Evolutionary conservation across 352 stramenopile species (phyloP), one percentile per base, ranked within the genome.

Genomic region (Globisporangium paroecandrum): DNA sequence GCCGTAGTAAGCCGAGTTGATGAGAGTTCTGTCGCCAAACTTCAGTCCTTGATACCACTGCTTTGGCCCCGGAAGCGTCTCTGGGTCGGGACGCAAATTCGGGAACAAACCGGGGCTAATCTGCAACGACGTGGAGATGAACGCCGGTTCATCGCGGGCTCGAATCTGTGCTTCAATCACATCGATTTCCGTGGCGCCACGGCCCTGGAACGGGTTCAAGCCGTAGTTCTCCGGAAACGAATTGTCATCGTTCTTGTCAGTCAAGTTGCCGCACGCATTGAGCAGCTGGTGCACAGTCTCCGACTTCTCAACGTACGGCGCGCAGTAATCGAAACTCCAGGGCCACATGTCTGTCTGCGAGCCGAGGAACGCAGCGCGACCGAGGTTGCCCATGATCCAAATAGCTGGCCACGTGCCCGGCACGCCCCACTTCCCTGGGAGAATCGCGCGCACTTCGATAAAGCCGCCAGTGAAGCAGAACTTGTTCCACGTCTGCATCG

Each of bases 391-490:
- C 72, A 99, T 90, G 69, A 99, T 87, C 97, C 97, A 99, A 69
- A 99, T 94, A 54, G 97, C 97, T 0, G 97, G 97, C 97, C 97
- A 99, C 25, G 98, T 93, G 38, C 97, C 97, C 0, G 93, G 93
- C 70, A 98, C 94, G 62, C 93, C 87, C 71, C 89, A 95, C 71
- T 98, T 98, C 22, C 97, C 97, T 0, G 97, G 97, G 29, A 99
- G 76, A 67, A 98, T 95, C 34, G 97, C 93, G 47, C 83, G 73
- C 36, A 99, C 94, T 76, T 99, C 96, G 6, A 99, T 73, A 57
- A 97, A 98, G 24, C 97, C 97, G 63, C 97, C 97, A 3, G 97
- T 99, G 79, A 98, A 99, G 76, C 97, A 99, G 74, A 99, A 99
- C 79, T 99, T 99, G 86, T 99, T 98, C 97, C 97, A 99, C 25